Evolutionary conservation across 2,329 filamentous ascomycete species (phyloP), one percentile per base, ranked within the genome.

Genomic region (Cryoendolithus antarcticus): DNA sequence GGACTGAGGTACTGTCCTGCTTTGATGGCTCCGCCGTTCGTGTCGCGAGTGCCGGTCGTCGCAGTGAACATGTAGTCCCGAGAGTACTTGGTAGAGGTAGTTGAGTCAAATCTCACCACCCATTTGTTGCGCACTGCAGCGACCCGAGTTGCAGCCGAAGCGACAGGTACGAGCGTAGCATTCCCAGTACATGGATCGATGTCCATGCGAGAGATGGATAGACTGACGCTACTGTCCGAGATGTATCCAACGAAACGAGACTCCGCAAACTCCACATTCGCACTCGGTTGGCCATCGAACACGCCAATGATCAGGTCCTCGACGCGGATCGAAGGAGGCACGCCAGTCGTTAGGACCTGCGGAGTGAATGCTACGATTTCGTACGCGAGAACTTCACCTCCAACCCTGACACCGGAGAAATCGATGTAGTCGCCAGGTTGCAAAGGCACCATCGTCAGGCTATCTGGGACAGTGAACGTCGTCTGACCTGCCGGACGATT

Each of bases 221-320:
- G 54, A 4, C 48, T 48, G 9, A 56, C 53, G 28, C 51, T 48
- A n/a, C 57, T 56, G 28, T 61, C 61, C 1, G 63, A 63, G 4
- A 60, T 56, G 34, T 56, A 61, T 61, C 63, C 38, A 21, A 40
- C 37, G 29, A 30, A 64, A 53, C 36, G 61, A 61, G 52, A 58
- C 30, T 6, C 30, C 7, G 21, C 62, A 15, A 61, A 42, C 40
- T 66, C 62, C 9, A 41, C 39, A 8, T 21, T 13, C 2, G 59
- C 55, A 15, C 53, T 54, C n/a, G 48, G 43, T n/a, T 55, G 50
- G 1, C 44, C 49, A 10, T 62, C 59, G 13, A 55, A 55, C 13
- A 66, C 54, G 8, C 63, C 63, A 33, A 66, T 56, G 24, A 64
- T 53, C 3, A 59, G 57, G 35, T 65, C 63, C 43, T 67, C 64